phyloP scores from a whole-genome alignment of 805 yeast genomes.

The Metschnikowia dekortorum region DNA sequence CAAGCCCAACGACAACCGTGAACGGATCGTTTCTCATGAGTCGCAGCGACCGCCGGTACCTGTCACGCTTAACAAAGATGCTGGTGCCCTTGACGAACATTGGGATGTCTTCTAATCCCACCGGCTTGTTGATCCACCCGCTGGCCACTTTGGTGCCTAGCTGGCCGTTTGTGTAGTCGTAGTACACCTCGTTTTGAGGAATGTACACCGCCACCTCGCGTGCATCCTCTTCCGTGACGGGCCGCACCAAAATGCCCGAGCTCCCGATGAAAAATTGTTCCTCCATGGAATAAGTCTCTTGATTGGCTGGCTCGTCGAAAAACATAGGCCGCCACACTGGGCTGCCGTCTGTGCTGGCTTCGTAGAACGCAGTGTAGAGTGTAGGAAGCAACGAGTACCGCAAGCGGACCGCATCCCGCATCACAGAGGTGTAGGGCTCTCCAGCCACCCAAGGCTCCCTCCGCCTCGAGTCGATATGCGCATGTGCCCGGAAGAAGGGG shows the following conservation, averaged over 20 bases:
- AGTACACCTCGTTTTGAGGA: conserved; percentile 55
- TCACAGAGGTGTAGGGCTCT: conserved; percentile 62
- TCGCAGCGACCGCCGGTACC: conserved; percentile 75
- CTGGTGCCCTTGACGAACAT: conserved; percentile 75
- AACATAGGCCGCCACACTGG: conserved; percentile 72
- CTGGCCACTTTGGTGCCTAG: conserved; percentile 5
- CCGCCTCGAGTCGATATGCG: conserved; percentile 88
- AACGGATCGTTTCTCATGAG: conserved; percentile 78
- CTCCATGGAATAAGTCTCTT: conserved; percentile 55
- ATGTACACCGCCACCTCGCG: conserved; percentile 39
- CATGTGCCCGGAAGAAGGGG: conserved; percentile 96
- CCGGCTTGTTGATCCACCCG: conserved; percentile 39
- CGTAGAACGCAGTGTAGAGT: conserved; percentile 73
- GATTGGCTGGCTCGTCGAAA: conserved; percentile 49
- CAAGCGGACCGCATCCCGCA: conserved; percentile 65
- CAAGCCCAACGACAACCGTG: conserved; percentile 62
- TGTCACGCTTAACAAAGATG: conserved; percentile 60
- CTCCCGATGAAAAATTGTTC: conserved; percentile 80
- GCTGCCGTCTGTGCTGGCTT: conserved; percentile 53
- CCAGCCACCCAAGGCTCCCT: conserved; percentile 89
- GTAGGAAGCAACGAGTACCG: conserved; percentile 77
- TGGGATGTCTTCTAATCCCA: conserved; percentile 61
- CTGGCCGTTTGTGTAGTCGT: conserved; percentile 45
- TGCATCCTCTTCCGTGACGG: conserved; percentile 60
- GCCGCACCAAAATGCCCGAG: conserved; percentile 71